Conservation (phyloP, 768 basidiomycete genomes). For the Tubosaeta sp. region DNA sequence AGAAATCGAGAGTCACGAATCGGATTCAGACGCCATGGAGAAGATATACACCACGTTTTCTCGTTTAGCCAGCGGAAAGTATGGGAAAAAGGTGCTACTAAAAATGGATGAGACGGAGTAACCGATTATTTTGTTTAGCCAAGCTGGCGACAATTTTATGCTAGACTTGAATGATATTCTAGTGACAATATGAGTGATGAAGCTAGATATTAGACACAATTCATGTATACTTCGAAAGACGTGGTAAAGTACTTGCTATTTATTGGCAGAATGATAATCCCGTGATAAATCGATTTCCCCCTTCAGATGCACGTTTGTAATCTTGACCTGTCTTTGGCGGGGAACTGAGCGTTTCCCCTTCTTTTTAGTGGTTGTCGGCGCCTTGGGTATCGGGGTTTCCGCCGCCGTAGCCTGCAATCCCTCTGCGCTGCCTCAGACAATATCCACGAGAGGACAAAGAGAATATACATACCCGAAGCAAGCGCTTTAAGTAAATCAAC, state of each 20-base stretch:
- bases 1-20: constrained; percentile 38
- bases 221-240: background rate
- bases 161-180: background rate
- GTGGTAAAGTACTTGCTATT: constrained; percentile 13
- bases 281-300: constrained; percentile 81
- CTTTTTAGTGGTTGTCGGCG: constrained; percentile 62
- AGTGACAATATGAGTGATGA: background rate
- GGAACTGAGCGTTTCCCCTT: constrained; percentile 75
- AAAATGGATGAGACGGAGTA: constrained; percentile 30
- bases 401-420: constrained; percentile 78
- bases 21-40: constrained; percentile 35
- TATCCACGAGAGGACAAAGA: background rate
- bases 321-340: constrained; percentile 70
- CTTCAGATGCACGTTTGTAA: constrained; percentile 87
- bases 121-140: background rate
- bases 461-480: constrained; percentile 52
- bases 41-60: constrained; percentile 33
- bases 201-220: background rate
- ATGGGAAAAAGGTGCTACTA: constrained; percentile 50
- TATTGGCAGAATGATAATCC: constrained; percentile 47
- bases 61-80: constrained; percentile 32
- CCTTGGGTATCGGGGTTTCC: constrained; percentile 52
- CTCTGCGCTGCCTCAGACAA: constrained; percentile 39
- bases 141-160: background rate
- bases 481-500: constrained; percentile 78